Percentiles rank a stretch among this genome's conserved stretches.
Evolutionary conservation across 176 grass and related monocot species (phyloP).

Genomic region (Oryza glumipatula): DNA sequence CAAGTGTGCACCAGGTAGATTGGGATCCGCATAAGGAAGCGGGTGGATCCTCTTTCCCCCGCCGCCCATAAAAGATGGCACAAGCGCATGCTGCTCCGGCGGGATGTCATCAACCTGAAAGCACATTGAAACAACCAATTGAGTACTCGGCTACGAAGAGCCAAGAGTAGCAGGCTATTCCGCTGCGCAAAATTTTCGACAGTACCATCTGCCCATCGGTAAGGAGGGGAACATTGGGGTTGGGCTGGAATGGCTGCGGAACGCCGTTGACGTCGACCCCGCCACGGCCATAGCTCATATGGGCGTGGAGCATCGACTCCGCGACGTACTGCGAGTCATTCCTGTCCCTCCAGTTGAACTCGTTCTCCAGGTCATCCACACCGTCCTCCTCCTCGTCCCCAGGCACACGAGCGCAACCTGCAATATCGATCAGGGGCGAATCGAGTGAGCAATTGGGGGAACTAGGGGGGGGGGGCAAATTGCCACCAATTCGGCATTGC

Average conservation of each 20-base stretch:
- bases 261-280: slow-evolving; percentile 45
- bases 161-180: neutral
- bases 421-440: neutral
- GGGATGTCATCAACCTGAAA: slow-evolving; percentile 81
- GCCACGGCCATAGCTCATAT: slow-evolving; percentile 79
- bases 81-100: slow-evolving; percentile 79
- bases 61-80: slow-evolving; percentile 72
- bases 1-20: slow-evolving; percentile 54
- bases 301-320: slow-evolving; percentile 68
- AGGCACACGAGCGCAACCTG: slow-evolving; percentile 64
- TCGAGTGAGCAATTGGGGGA: neutral
- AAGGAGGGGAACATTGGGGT: slow-evolving; percentile 73
- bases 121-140: neutral
- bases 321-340: slow-evolving; percentile 52
- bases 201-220: slow-evolving; percentile 82
- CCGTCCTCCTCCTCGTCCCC: slow-evolving; percentile 86
- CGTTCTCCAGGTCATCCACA: slow-evolving; percentile 77
- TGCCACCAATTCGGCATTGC: slow-evolving; percentile 9
- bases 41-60: slow-evolving; percentile 88
- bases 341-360: slow-evolving; percentile 71
- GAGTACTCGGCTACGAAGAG: neutral
- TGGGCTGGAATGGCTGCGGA: slow-evolving; percentile 47
- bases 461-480: neutral
- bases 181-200: neutral
- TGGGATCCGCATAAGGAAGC: slow-evolving; percentile 68